Evolutionary conservation across 495 filamentous ascomycete genomes (phyloP).

Genomic region (Penicillium tannophilum): DNA sequence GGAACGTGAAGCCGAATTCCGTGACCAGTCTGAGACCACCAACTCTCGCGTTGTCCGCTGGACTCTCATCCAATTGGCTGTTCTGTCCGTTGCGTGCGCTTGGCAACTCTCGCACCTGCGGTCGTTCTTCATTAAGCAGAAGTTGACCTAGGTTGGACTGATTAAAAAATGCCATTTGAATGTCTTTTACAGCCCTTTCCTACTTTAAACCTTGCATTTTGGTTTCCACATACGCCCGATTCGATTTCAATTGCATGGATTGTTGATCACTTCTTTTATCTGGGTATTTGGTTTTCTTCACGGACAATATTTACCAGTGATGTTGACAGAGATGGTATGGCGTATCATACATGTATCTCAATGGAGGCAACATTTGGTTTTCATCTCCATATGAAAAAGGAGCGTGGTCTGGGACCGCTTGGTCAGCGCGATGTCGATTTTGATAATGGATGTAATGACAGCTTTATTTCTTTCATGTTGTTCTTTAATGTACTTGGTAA

Average conservation of each 20-base stretch:
- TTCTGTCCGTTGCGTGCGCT: slow-evolving; percentile 89
- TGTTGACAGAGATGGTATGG: background rate
- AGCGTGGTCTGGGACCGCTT: slow-evolving; percentile 21
- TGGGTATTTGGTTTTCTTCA: background rate
- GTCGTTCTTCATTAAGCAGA: slow-evolving; percentile 99
- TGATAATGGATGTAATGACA: slow-evolving; percentile 42
- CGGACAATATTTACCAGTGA: background rate
- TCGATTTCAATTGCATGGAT: slow-evolving; percentile 5
- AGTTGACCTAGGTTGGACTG: slow-evolving; percentile 63
- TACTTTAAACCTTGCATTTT: slow-evolving; percentile 26
- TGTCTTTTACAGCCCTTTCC: slow-evolving; percentile 20
- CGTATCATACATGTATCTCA: background rate
- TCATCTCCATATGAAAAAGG: slow-evolving; percentile 16
- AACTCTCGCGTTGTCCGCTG: slow-evolving; percentile 93
- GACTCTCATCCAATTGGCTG: slow-evolving; percentile 85
- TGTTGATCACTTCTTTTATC: background rate
- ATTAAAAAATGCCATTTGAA: slow-evolving; percentile 7
- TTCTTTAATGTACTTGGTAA: slow-evolving; percentile 9
- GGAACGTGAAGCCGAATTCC: slow-evolving; percentile 98
- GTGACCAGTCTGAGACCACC: slow-evolving; percentile 92
- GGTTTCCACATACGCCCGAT: slow-evolving; percentile 8
- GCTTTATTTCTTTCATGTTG: slow-evolving; percentile 17
- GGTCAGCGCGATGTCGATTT: slow-evolving; percentile 30
- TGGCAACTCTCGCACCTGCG: slow-evolving; percentile 96
- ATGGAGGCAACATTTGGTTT: slow-evolving; percentile 1